phyloP scores from a whole-genome alignment of 371 early-diverging fungal genomes.

The Syncephalastrum contaminatum region DNA sequence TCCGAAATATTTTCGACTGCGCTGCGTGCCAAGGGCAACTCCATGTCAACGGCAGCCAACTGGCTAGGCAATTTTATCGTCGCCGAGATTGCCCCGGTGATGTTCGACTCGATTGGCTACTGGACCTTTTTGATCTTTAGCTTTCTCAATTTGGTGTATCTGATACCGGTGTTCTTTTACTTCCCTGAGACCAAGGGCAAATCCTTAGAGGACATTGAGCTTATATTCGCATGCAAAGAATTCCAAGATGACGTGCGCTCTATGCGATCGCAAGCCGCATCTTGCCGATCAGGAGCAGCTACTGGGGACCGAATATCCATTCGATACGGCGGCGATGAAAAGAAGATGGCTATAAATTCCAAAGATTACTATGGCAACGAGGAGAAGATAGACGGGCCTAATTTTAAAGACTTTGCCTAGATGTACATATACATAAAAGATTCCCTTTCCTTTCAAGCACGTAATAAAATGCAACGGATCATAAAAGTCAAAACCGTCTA shows the following conservation, averaged over 20 bases:
- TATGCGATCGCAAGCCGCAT: slow-evolving; percentile 26
- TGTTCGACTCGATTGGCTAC: slow-evolving; percentile 10
- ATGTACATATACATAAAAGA: neutral
- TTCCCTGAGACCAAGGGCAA: slow-evolving; percentile 81
- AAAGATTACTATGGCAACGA: no score
- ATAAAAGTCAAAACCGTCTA: neutral
- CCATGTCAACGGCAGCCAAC: slow-evolving; percentile 53
- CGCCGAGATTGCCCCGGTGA: slow-evolving; percentile 18
- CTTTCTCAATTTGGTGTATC: slow-evolving; percentile 14
- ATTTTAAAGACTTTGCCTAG: no score
- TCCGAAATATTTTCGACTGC: slow-evolving; percentile 47
- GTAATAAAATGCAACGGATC: slow-evolving; percentile 20
- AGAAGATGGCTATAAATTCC: no score
- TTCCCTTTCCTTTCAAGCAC: slow-evolving; percentile 14
- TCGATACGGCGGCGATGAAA: no score
- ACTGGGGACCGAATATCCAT: no score
- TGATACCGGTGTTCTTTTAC: slow-evolving; percentile 39
- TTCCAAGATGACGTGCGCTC: slow-evolving; percentile 37
- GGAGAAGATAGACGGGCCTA: no score
- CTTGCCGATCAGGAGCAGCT: no score
- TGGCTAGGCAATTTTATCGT: slow-evolving; percentile 44
- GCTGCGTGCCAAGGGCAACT: slow-evolving; percentile 23
- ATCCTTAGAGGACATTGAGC: slow-evolving; percentile 59
- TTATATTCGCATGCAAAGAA: slow-evolving; percentile 31
- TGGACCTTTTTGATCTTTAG: slow-evolving; percentile 41